phyloP scores from a whole-genome alignment of 108 stramenopile genomes.

The Schizochytrium sp. region DNA sequence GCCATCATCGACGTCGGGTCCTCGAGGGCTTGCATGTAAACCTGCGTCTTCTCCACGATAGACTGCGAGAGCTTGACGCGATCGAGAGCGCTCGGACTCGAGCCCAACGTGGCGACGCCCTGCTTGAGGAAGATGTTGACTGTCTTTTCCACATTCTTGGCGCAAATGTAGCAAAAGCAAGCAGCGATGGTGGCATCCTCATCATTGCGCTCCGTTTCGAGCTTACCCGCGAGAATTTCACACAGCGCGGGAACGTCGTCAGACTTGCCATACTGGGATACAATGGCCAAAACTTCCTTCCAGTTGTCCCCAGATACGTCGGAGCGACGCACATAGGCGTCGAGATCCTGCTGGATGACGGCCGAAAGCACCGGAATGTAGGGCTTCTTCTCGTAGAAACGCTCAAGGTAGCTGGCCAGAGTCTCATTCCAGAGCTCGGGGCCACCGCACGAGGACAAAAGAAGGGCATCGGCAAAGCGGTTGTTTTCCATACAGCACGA shows the following conservation, averaged over 20 bases:
- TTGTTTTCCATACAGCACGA: constrained; percentile 82
- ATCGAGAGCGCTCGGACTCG: constrained; percentile 38
- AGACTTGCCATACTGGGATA: constrained; percentile 78
- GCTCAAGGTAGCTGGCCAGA: constrained; percentile 72
- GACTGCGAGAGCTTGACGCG: constrained; percentile 66
- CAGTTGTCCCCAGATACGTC: constrained; percentile 60
- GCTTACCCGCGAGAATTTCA: constrained; percentile 67
- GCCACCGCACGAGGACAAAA: constrained; percentile 84
- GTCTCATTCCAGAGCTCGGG: constrained; percentile 80
- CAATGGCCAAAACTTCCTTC: constrained; percentile 85
- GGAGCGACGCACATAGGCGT: constrained; percentile 57
- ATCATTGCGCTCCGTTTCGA: constrained; percentile 66
- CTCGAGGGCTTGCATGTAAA: constrained; percentile 65
- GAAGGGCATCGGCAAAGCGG: constrained; percentile 79
- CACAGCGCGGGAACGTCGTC: constrained; percentile 82
- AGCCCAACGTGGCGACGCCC: constrained; percentile 48
- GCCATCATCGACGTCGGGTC: constrained; percentile 36
- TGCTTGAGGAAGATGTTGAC: constrained; percentile 66
- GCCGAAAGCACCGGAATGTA: constrained; percentile 75
- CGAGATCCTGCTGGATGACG: constrained; percentile 63
- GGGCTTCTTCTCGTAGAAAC: constrained; percentile 56
- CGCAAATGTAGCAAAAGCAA: constrained; percentile 87
- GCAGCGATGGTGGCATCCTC: constrained; percentile 47
- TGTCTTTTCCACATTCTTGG: constrained; percentile 70
- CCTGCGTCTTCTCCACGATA: constrained; percentile 77